phyloP scores from a whole-genome alignment of 768 basidiomycete genomes.

The Russula foetens region DNA sequence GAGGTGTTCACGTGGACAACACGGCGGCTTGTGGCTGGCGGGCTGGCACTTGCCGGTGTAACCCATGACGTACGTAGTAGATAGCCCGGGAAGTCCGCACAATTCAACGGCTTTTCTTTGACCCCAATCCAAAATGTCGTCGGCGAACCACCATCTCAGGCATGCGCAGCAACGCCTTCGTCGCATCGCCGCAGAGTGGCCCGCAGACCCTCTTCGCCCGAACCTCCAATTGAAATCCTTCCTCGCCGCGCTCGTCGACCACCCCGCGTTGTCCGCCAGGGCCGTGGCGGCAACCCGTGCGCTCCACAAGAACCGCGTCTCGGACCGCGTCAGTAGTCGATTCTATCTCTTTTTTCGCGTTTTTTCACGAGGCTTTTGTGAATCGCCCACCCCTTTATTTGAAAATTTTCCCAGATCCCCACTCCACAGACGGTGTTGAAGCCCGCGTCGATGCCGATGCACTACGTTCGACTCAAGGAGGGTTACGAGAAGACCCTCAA shows the following conservation, averaged over 20 bases:
- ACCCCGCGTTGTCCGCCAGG: conserved; percentile 56
- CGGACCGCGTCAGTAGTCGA: conserved; percentile 45
- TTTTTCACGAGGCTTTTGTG: no score
- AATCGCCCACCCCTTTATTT: background rate
- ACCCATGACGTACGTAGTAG: no score
- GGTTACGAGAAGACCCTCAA: conserved; percentile 67
- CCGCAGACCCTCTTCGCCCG: conserved; percentile 66
- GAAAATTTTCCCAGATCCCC: conserved; percentile 42
- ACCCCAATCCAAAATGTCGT: conserved; percentile 14
- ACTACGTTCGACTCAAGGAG: conserved; percentile 67
- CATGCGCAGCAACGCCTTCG: conserved; percentile 40
- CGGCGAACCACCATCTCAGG: conserved; percentile 26
- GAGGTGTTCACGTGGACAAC: background rate
- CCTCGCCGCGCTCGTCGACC: conserved; percentile 52
- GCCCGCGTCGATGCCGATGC: conserved; percentile 62
- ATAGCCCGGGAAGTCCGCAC: no score
- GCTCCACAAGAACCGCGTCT: conserved; percentile 45
- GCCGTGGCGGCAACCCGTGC: conserved; percentile 54
- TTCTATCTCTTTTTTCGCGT: background rate
- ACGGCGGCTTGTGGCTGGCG: no score
- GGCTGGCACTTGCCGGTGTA: background rate
- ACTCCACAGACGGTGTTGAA: conserved; percentile 54
- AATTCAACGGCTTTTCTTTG: no score
- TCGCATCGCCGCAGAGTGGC: conserved; percentile 54
- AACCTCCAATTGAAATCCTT: conserved; percentile 65